Base-by-base conservation (phyloP, 257 asterid genomes). In the Schizonepeta tenuifolia region DNA sequence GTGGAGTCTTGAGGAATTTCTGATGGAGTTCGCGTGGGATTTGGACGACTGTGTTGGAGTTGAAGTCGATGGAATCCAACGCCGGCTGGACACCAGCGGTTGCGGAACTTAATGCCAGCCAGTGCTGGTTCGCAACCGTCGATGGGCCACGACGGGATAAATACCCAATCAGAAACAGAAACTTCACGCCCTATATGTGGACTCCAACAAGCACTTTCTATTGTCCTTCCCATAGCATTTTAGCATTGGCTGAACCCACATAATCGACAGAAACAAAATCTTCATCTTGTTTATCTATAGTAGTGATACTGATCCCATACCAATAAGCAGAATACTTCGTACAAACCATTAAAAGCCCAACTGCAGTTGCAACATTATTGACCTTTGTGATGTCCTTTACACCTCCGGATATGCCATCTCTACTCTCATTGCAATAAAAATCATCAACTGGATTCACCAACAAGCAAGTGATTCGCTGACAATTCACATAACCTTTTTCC, bases 181-280 rank as follows among this genome's bases (percentile, higher is more conserved):
- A n/a, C n/a, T n/a, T n/a, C n/a, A n/a, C n/a, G n/a, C 24, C 59
- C 80, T 67, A 86, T 61, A 85, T 91, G 91, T 22, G 96, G 91
- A 80, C 90, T 93, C 98, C 98, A 93, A 82, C 93, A 89, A 36
- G 80, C 89, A 47, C 88, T 76, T 61, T 82, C 81, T 69, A 93
- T 83, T 28, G 65, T 28, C 33, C 69, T 77, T 10, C 80, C 88
- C 88, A 74, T 74, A 93, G 78, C 50, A 70, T 76, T 74, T 77
- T 81, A 65, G 50, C 41, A 72, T 72, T 58, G 12, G 74, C 82
- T 73, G 79, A 59, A 21, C 96, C 97, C 46, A 84, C 50, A 74
- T 72, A 83, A 72, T 86, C 88, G 69, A 91, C 41, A 20, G 11
- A 24, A 69, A 79, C 83, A 54, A 75, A 74, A 62, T n/a, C 22